A percentile compares a stretch with the other conserved stretches of the same genome.
These are phyloP conservation scores for Crotalaria pallida DNA, from an alignment of 306 rosid species.

Conservation along the genomic window DNA sequence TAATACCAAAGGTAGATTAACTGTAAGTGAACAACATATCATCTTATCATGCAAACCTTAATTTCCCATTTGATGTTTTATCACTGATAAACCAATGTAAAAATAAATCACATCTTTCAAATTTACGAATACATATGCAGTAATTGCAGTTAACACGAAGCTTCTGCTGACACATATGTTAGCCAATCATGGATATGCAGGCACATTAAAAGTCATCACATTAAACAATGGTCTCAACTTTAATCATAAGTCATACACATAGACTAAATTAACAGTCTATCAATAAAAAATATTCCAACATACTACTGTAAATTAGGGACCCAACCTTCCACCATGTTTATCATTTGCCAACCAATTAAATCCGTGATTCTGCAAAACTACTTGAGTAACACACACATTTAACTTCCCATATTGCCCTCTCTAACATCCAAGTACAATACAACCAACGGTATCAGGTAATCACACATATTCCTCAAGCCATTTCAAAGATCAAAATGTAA, in stretches of 20 bases:
- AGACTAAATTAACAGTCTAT: neutral
- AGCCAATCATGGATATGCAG: neutral
- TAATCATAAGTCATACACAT: neutral
- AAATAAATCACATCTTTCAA: neutral
- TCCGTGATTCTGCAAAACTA: neutral
- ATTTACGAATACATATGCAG: neutral
- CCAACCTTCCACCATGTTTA: neutral
- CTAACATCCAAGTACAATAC: conserved; percentile 4
- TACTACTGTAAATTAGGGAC: neutral
- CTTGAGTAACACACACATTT: neutral
- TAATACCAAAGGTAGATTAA: neutral
- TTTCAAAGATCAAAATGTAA: neutral
- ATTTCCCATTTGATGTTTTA: neutral
- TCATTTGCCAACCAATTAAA: neutral
- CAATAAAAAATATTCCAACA: neutral
- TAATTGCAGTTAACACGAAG: neutral
- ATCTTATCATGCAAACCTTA: neutral
- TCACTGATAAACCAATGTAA: neutral
- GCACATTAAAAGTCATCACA: neutral
- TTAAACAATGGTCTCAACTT: neutral
- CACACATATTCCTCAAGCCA: neutral
- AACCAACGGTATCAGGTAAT: neutral
- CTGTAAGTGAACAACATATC: neutral
- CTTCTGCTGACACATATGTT: neutral
- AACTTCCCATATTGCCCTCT: neutral